These are phyloP conservation scores for Suillus weaverae DNA, from an alignment of 768 basidiomycete species.

Conservation along the genomic window DNA sequence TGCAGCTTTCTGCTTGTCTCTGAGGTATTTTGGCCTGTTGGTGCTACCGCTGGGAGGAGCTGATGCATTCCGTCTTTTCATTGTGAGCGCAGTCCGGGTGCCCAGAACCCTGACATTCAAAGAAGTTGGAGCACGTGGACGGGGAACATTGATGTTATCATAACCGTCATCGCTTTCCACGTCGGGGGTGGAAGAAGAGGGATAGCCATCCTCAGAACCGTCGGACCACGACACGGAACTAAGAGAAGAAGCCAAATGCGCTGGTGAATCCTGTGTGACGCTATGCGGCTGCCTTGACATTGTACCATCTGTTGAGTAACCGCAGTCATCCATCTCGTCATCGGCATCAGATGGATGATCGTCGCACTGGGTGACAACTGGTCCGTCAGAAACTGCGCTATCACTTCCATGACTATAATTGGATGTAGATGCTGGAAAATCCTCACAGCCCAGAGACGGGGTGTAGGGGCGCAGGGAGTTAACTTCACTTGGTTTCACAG, in stretches of 20 bases:
- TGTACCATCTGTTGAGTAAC: slow-evolving; percentile 25
- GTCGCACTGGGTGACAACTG: neutral
- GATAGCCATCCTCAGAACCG: slow-evolving; percentile 12
- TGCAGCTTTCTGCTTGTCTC: neutral
- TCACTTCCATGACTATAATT: slow-evolving; percentile 8
- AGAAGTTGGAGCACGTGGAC: slow-evolving; percentile 25
- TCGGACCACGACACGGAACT: slow-evolving; percentile 11
- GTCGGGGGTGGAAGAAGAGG: slow-evolving; percentile 21
- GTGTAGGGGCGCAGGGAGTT: slow-evolving; percentile 27
- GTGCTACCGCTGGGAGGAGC: slow-evolving; percentile 3
- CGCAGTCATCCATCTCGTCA: slow-evolving; percentile 16
- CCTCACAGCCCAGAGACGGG: slow-evolving; percentile 23
- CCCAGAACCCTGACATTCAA: slow-evolving; percentile 5
- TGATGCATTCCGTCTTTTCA: neutral
- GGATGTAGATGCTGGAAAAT: slow-evolving; percentile 20
- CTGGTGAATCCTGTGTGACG: neutral
- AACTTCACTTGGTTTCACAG: slow-evolving; percentile 27
- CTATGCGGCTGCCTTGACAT: slow-evolving; percentile 9
- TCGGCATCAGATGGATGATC: slow-evolving; percentile 4
- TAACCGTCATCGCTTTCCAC: slow-evolving; percentile 15
- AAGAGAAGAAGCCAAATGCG: neutral
- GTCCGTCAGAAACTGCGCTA: slow-evolving; percentile 14
- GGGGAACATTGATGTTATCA: slow-evolving; percentile 18
- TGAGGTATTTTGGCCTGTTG: slow-evolving; percentile 9
- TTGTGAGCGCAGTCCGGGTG: neutral